phyloP scores from a whole-genome alignment of 140 eudicot genomes.

The Bidens hawaiensis region DNA sequence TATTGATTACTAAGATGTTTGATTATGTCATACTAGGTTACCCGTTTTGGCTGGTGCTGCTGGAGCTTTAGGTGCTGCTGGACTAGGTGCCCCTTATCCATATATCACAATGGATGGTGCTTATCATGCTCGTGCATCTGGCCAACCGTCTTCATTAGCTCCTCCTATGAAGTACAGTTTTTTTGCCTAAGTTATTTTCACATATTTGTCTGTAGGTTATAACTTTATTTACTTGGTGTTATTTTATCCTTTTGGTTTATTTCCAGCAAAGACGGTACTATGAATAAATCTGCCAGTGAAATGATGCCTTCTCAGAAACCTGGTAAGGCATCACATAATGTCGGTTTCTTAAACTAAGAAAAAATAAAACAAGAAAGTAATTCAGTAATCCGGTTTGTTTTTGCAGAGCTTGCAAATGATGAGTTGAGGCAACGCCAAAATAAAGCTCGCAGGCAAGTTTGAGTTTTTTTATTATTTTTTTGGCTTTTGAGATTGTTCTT shows the following conservation, averaged over 20 bases:
- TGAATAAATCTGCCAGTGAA: slow-evolving; percentile 46
- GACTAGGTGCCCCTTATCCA: slow-evolving; percentile 69
- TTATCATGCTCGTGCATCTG: slow-evolving; percentile 62
- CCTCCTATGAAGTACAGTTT: slow-evolving; percentile 43
- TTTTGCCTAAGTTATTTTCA: background rate
- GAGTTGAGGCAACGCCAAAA: slow-evolving; percentile 75
- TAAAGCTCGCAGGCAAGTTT: slow-evolving; percentile 85
- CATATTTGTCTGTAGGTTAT: background rate
- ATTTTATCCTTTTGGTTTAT: background rate
- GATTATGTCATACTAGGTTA: slow-evolving; percentile 43
- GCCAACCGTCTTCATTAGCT: slow-evolving; percentile 58
- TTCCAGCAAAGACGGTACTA: slow-evolving; percentile 67
- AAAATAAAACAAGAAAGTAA: background rate
- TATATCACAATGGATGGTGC: slow-evolving; percentile 80
- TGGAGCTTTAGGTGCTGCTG: slow-evolving; percentile 78
- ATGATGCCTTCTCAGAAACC: slow-evolving; percentile 63
- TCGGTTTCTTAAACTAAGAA: background rate
- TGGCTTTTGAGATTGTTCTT: background rate
- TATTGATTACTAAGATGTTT: slow-evolving; percentile 1
- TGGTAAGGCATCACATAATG: slow-evolving; percentile 40
- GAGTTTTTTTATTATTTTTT: background rate
- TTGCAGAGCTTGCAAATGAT: slow-evolving; percentile 60
- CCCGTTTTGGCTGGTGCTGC: slow-evolving; percentile 96
- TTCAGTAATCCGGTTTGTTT: background rate
- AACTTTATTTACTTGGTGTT: background rate